phyloP scores from a whole-genome alignment of 2,329 filamentous ascomycete species.

The Xylariomycetidae sp. region DNA sequence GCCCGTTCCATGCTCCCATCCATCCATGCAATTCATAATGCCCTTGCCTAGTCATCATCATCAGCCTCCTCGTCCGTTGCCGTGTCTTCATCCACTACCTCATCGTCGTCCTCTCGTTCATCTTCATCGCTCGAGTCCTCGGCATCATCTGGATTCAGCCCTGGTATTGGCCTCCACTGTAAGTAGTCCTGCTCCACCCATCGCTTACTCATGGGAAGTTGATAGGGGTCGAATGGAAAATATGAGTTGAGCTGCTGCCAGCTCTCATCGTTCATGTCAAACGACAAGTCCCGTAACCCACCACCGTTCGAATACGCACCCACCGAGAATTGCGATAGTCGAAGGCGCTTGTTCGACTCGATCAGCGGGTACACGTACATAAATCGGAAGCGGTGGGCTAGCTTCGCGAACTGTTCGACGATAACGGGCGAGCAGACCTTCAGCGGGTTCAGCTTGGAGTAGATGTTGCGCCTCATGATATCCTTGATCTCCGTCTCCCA shows the following conservation, averaged over 20 bases:
- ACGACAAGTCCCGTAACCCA: constrained; percentile 48
- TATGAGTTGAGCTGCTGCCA: constrained; percentile 87
- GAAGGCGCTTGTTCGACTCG: constrained; percentile 86
- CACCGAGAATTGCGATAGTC: constrained; percentile 66
- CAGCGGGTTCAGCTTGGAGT: constrained; percentile 86
- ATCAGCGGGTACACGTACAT: constrained; percentile 86
- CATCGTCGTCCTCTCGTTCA: constrained; percentile 41
- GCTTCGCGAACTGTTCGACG: constrained; percentile 84
- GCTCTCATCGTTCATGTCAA: constrained; percentile 61
- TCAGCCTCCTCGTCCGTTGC: constrained; percentile 45
- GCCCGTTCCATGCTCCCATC: constrained; percentile 17
- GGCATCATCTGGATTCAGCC: constrained; percentile 54
- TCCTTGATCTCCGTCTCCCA: constrained; percentile 76
- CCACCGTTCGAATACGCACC: constrained; percentile 52
- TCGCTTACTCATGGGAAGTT: constrained; percentile 76
- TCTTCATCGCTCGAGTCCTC: constrained; percentile 52
- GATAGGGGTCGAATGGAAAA: constrained; percentile 97
- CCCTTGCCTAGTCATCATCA: constrained; percentile 29
- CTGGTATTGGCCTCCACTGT: constrained; percentile 71
- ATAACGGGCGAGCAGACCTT: constrained; percentile 91
- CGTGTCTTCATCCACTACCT: constrained; percentile 45
- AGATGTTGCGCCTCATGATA: constrained; percentile 71
- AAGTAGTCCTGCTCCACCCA: constrained; percentile 87
- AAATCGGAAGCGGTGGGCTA: constrained; percentile 80
- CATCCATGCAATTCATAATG: constrained; percentile 12